These are phyloP conservation scores for Orbilia brochopaga DNA, from an alignment of 2,329 filamentous ascomycete genomes.

Conservation along the genomic window DNA sequence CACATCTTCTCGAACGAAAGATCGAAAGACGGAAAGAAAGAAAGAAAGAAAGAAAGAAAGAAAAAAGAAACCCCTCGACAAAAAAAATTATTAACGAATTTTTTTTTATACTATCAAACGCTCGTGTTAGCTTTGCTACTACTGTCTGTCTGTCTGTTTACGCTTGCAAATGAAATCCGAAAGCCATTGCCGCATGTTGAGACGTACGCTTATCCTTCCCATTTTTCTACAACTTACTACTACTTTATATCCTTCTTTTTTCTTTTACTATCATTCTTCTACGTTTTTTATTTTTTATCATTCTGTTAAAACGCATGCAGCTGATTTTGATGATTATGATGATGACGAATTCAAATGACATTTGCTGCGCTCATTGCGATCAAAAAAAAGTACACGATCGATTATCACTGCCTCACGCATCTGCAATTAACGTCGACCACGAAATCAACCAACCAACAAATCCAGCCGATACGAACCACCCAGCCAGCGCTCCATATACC, in stretches of 20 bases:
- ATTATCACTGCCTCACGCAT: background rate
- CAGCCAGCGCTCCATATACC: background rate
- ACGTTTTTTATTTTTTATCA: background rate
- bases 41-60: constrained; percentile 3
- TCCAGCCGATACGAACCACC: no score
- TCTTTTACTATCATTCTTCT: no score
- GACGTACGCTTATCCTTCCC: background rate
- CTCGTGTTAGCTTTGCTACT: background rate
- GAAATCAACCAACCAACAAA: background rate
- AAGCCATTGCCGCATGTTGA: constrained; percentile 11
- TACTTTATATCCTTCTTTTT: background rate
- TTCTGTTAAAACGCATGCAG: background rate
- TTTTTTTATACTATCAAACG: background rate
- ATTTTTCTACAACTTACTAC: no score
- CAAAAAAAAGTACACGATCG: no score
- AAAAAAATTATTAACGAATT: constrained; percentile 8
- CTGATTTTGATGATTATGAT: constrained; percentile 10
- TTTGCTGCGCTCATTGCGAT: constrained; percentile 6
- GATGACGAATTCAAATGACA: constrained; percentile 13
- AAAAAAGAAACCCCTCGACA: background rate
- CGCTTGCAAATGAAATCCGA: constrained; percentile 4
- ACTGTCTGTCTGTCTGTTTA: background rate
- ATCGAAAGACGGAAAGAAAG: constrained; percentile 5
- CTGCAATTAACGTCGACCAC: background rate
- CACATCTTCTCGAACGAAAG: background rate